Conservation (phyloP, 129 eudicot species). For the Flaveria sonorensis region DNA sequence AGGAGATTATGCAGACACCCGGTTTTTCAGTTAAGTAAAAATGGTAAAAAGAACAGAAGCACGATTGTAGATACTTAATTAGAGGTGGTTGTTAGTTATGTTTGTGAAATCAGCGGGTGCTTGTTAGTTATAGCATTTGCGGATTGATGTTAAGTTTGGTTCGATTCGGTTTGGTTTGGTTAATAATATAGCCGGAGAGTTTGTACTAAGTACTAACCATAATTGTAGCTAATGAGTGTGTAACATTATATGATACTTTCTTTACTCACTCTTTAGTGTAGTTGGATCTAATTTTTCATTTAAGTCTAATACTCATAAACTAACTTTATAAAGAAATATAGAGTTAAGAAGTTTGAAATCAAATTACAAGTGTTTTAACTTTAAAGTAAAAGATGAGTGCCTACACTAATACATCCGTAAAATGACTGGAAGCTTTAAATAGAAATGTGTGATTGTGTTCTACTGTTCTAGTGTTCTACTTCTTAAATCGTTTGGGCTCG, state of each 20-base stretch:
- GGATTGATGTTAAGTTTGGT: background rate
- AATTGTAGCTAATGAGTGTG: too few relatives aligned
- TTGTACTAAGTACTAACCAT: constrained; percentile 25
- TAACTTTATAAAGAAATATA: too few relatives aligned
- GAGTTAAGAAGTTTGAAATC: too few relatives aligned
- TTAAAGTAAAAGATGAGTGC: too few relatives aligned
- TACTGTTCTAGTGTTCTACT: too few relatives aligned
- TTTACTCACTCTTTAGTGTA: background rate
- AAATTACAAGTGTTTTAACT: too few relatives aligned
- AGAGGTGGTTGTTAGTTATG: constrained; percentile 6
- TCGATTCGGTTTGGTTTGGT: constrained; percentile 17
- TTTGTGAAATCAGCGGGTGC: constrained; percentile 19
- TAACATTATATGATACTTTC: background rate
- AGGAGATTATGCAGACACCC: constrained; percentile 61
- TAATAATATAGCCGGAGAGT: constrained; percentile 18
- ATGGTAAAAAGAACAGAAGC: constrained; percentile 25
- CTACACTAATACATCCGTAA: too few relatives aligned
- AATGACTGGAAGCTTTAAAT: too few relatives aligned
- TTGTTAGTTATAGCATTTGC: constrained; percentile 15
- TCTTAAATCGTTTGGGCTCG: too few relatives aligned
- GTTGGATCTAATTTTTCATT: too few relatives aligned
- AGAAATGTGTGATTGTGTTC: too few relatives aligned
- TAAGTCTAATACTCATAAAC: too few relatives aligned
- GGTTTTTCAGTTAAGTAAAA: constrained; percentile 62
- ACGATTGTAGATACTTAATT: constrained; percentile 24